Percentiles rank a stretch among this genome's conserved stretches.
Conservation (phyloP, 2,329 filamentous ascomycete species). For the Orbilia oligospora region DNA sequence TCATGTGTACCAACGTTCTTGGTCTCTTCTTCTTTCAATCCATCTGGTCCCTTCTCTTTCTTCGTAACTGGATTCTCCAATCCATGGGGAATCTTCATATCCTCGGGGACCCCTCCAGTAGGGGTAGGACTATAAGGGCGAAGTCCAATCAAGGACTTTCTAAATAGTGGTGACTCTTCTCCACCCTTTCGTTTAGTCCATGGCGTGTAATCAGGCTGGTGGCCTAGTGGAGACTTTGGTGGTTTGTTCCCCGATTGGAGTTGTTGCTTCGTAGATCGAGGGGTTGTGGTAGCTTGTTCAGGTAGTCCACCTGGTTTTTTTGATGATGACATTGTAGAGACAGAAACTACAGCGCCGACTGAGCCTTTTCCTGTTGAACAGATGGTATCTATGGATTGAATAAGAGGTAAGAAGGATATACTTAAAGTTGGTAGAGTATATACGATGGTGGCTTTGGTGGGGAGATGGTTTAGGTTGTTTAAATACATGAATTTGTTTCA, state of each 20-base stretch:
- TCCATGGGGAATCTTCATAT: conserved; percentile 55
- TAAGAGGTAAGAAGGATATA: background rate
- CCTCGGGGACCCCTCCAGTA: conserved; percentile 12
- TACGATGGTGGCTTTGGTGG: background rate
- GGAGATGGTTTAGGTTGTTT: background rate
- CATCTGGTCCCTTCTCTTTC: conserved; percentile 45
- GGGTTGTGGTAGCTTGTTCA: background rate
- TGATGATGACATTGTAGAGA: background rate
- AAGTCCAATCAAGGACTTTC: conserved; percentile 43
- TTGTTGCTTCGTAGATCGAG: conserved; percentile 9
- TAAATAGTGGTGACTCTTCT: conserved; percentile 46
- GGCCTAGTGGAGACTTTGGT: conserved; percentile 33
- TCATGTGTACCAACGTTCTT: background rate
- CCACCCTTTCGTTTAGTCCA: conserved; percentile 8
- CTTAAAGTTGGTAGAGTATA: background rate
- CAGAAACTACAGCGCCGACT: background rate
- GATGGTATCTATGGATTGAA: background rate
- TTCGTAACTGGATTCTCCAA: conserved; percentile 41
- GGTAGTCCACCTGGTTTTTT: background rate
- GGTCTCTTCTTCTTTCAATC: conserved; percentile 32
- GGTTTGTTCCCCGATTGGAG: background rate
- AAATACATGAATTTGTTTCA: background rate
- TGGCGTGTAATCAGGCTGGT: conserved; percentile 13
- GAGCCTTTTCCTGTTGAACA: too few species aligned
- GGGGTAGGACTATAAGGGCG: conserved; percentile 39